These are phyloP conservation scores for Dovyalis caffra DNA, from an alignment of 345 rosid species.

Conservation along the genomic window DNA sequence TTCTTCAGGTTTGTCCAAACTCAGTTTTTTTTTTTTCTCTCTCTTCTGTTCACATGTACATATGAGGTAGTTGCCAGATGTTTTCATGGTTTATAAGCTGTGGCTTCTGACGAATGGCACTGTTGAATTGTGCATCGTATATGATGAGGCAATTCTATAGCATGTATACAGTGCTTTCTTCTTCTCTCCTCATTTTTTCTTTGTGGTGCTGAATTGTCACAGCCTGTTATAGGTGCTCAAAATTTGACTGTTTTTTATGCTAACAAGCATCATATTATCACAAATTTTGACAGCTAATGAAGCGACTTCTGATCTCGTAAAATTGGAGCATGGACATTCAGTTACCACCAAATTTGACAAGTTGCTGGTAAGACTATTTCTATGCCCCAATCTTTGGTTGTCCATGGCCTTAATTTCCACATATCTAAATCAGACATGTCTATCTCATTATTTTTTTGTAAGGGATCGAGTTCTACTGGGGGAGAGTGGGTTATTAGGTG, in stretches of 20 bases:
- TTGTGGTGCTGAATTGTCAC: background rate
- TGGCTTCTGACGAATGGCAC: background rate
- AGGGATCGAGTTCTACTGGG: background rate
- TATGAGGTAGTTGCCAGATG: background rate
- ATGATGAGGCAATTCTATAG: slow-evolving; percentile 8
- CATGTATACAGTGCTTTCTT: slow-evolving; percentile 11
- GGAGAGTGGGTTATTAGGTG: background rate
- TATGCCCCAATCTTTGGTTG: slow-evolving; percentile 2
- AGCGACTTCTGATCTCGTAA: slow-evolving; percentile 35
- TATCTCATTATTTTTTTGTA: background rate
- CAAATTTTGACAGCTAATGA: slow-evolving; percentile 35
- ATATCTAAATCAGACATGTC: background rate
- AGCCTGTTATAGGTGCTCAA: background rate
- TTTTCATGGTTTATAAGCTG: background rate
- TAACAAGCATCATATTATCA: slow-evolving; percentile 16
- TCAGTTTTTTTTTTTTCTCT: background rate
- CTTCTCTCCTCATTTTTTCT: background rate
- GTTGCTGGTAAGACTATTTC: slow-evolving; percentile 60
- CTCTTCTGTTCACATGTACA: background rate
- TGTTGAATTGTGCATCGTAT: slow-evolving; percentile 1
- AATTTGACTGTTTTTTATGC: slow-evolving; percentile 1
- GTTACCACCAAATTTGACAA: slow-evolving; percentile 56
- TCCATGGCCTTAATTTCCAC: background rate
- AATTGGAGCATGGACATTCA: slow-evolving; percentile 50
- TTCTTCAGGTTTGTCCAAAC: background rate